Base-by-base conservation (phyloP, 177 flowering plant genomes). In the Vitis hybrid region DNA sequence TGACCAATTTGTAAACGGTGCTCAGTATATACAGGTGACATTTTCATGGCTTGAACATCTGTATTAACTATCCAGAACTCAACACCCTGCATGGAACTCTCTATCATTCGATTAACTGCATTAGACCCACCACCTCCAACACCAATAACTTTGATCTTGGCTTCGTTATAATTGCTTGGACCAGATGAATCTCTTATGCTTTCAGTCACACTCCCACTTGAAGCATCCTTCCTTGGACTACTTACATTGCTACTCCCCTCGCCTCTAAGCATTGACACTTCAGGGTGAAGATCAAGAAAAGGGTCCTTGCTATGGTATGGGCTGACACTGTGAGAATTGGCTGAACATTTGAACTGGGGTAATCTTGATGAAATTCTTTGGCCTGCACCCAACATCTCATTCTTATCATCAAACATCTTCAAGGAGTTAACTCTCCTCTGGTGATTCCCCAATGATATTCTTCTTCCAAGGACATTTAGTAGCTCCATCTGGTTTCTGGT, bases 91-190 rank as follows among this genome's bases (percentile, higher is more conserved):
- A 95, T 88, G n/a, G 89, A 76, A 76, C 98, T 91, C 81, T 92
- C 98, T 59, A 95, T 95, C 99, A 95, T 92, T 49, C 99, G 87
- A 75, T 95, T 95, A 49, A 95, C 98, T 23, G 98, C 98, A 86
- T 95, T 92, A 49, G 99, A 95, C 19, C 99, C 99, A 68, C 99
- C 99, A 66, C 99, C 99, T 30, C 99, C 99, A 73, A 95, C 92
- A 59, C 99, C 99, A 82, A 95, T 83, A 58, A 95, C 99, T 81
- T 95, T 95, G 72, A 95, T 95, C 84, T 82, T 95, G 11, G 99
- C 98, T 66, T 83, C 96, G 76, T 79, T 88, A 54, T 78, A 81
- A 71, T 83, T 88, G 73, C 76, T 88, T 15, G 83, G 66, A 74
- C 59, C 65, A 14, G 84, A 57, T 5, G 75, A 62, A 21, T 84